phyloP scores from a whole-genome alignment of 2,329 filamentous ascomycete genomes.

The Malbranchea cinnamomea region DNA sequence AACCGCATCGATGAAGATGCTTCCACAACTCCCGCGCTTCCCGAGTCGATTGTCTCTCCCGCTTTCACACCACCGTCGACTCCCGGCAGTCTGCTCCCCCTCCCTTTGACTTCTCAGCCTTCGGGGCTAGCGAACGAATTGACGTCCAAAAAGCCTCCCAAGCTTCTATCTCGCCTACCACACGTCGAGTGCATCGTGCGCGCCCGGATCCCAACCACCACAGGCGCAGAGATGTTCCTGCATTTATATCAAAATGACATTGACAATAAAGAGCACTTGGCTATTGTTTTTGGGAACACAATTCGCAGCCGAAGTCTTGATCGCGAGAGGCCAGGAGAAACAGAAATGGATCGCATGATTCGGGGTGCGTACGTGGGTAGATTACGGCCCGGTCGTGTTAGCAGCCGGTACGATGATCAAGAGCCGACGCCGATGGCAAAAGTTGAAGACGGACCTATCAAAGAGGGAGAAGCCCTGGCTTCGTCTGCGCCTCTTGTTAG shows the following conservation, averaged over 20 bases:
- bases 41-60: conserved; percentile 40
- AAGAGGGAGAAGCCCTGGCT: conserved; percentile 4
- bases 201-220: conserved; percentile 84
- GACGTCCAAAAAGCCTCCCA: conserved; percentile 43
- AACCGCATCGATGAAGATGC: conserved; percentile 11
- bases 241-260: conserved; percentile 87
- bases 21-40: conserved; percentile 29
- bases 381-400: conserved; percentile 70
- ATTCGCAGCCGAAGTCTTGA: conserved; percentile 56
- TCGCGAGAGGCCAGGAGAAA: conserved; percentile 30
- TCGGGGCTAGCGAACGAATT: conserved; percentile 12
- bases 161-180: conserved; percentile 60
- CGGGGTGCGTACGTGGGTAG: conserved; percentile 82
- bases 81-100: conserved; percentile 21
- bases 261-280: conserved; percentile 90
- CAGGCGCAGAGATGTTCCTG: conserved; percentile 89
- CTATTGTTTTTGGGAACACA: conserved; percentile 83
- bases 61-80: conserved; percentile 34
- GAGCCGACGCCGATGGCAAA: conserved; percentile 9
- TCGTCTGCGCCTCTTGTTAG: conserved; percentile 58
- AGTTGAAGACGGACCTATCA: conserved; percentile 8
- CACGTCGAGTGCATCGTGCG: conserved; percentile 87
- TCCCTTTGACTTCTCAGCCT: conserved; percentile 17
- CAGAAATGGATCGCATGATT: conserved; percentile 59
- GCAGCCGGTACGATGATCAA: conserved; percentile 46